Percentiles rank a stretch among this genome's conserved stretches.
Evolutionary conservation across 129 eudicot genomes (phyloP).

Genomic region (Heracleum sosnowskyi): DNA sequence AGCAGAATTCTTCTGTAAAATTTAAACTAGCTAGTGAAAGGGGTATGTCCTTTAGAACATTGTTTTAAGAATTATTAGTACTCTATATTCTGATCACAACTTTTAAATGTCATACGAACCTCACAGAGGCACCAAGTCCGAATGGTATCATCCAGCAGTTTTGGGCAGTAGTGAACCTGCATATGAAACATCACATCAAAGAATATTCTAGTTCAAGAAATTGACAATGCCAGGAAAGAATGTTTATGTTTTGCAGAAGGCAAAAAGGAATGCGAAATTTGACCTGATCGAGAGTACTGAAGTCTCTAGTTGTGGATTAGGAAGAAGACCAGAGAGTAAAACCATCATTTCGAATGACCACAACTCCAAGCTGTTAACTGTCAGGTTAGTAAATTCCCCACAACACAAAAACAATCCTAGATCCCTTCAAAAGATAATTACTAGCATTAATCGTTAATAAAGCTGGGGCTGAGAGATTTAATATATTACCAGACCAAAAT

Average conservation of each 20-base stretch:
- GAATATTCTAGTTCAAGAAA: neutral
- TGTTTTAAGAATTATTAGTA: neutral
- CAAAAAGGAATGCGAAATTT: neutral
- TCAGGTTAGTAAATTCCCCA: neutral
- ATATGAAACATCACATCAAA: neutral
- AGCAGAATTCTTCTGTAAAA: neutral
- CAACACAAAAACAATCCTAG: neutral
- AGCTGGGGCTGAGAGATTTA: neutral
- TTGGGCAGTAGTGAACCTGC: conserved; percentile 60
- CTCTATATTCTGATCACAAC: neutral
- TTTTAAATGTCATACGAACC: conserved; percentile 26
- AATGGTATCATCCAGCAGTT: conserved; percentile 79
- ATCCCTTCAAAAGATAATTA: neutral
- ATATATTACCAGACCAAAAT: conserved; percentile 68
- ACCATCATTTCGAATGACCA: conserved; percentile 98
- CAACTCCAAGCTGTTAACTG: conserved; percentile 65
- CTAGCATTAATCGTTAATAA: neutral
- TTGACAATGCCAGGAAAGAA: neutral
- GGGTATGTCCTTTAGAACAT: neutral
- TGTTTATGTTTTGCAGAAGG: neutral
- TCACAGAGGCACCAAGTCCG: conserved; percentile 73
- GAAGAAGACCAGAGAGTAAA: conserved; percentile 84
- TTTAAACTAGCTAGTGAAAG: neutral
- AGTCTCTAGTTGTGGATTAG: conserved; percentile 75
- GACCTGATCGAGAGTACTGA: conserved; percentile 81